These are phyloP conservation scores for Skeletonema grethae DNA, from an alignment of 108 stramenopile genomes.

Conservation along the genomic window DNA sequence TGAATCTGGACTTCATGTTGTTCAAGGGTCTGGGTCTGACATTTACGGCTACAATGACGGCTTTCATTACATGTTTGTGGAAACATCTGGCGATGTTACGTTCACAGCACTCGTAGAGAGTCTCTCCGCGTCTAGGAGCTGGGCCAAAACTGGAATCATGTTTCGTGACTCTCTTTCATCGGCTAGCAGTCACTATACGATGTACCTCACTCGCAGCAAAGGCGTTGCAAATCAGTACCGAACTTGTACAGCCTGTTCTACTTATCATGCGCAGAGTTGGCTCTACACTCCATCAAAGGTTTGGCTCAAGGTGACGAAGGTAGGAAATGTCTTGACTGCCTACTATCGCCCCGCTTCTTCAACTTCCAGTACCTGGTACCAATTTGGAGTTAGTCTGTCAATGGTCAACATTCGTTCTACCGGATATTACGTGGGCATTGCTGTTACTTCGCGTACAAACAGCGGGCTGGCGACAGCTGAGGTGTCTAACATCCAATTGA, in stretches of 20 bases:
- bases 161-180: constrained; percentile 14
- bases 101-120: constrained; percentile 26
- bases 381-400: constrained; percentile 27
- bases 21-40: constrained; percentile 27
- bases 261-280: not conserved
- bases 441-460: constrained; percentile 2
- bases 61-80: constrained; percentile 45
- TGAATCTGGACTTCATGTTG: constrained; percentile 19
- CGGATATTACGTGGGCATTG: constrained; percentile 21
- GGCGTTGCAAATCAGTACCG: constrained; percentile 30
- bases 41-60: constrained; percentile 26
- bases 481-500: constrained; percentile 6
- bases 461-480: not conserved
- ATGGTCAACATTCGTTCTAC: constrained; percentile 21
- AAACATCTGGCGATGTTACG: constrained; percentile 42
- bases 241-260: constrained; percentile 13
- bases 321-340: constrained; percentile 30
- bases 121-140: constrained; percentile 5
- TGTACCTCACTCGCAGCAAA: constrained; percentile 5
- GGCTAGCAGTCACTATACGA: constrained; percentile 8
- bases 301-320: constrained; percentile 37
- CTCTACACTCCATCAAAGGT: constrained; percentile 5
- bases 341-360: constrained; percentile 21
- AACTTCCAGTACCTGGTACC: constrained; percentile 25
- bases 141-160: constrained; percentile 46